Evolutionary conservation across 176 grass and related monocot genomes (phyloP).

Genomic region (Oryza punctata): DNA sequence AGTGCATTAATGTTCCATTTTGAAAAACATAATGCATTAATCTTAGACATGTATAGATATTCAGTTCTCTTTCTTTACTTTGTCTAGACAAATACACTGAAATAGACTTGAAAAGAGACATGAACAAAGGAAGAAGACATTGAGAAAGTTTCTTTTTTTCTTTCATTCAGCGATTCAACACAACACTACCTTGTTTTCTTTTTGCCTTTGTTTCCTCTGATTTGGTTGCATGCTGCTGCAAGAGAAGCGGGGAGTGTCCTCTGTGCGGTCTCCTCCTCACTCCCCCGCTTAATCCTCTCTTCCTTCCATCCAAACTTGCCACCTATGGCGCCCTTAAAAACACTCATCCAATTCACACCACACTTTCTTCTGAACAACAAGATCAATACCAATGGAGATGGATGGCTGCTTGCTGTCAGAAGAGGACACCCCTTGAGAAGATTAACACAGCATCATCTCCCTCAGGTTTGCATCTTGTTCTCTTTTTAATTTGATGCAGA

Average conservation of each 20-base stretch:
- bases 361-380: background rate
- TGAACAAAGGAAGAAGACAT: background rate
- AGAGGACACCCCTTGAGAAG: background rate
- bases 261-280: conserved; percentile 13
- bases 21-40: no score
- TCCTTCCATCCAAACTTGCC: conserved; percentile 48
- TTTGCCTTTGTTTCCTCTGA: background rate
- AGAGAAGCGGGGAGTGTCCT: conserved; percentile 42
- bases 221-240: conserved; percentile 36
- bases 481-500: background rate
- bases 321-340: conserved; percentile 15
- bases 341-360: background rate
- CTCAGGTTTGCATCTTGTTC: background rate
- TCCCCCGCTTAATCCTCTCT: conserved; percentile 56
- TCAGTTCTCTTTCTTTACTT: background rate
- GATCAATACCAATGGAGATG: background rate
- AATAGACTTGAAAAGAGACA: background rate
- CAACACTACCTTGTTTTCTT: background rate
- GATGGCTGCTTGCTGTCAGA: background rate
- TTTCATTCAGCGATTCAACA: background rate
- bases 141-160: background rate
- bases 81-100: background rate
- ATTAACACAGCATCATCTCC: background rate
- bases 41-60: background rate
- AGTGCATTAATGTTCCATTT: no score